Evolutionary conservation across 2,329 filamentous ascomycete genomes (phyloP).

Genomic region (Westerdykella ornata): DNA sequence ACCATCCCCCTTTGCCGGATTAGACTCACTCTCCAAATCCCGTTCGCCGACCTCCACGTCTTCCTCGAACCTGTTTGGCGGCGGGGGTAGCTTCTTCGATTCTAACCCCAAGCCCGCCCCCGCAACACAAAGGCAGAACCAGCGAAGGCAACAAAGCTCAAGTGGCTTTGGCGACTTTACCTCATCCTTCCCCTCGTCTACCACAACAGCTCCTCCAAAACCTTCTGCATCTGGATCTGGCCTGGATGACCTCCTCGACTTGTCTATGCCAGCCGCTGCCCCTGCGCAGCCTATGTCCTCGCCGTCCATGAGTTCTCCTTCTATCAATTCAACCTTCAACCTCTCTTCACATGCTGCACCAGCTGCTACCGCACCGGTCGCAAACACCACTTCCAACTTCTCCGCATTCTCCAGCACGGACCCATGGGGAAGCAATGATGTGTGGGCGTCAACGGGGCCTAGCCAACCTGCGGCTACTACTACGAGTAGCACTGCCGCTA

Average conservation of each 20-base stretch:
- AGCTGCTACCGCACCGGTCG: conserved; percentile 26
- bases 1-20: conserved; percentile 58
- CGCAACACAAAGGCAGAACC: conserved; percentile 38
- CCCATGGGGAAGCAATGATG: conserved; percentile 76
- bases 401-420: conserved; percentile 54
- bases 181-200: conserved; percentile 56
- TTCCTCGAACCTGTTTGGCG: conserved; percentile 44
- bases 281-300: conserved; percentile 18
- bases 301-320: conserved; percentile 32
- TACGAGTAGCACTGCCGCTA: conserved; percentile 28
- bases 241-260: conserved; percentile 75
- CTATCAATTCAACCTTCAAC: conserved; percentile 70
- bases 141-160: conserved; percentile 47
- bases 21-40: conserved; percentile 48
- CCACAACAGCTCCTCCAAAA: conserved; percentile 40
- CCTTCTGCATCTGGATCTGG: conserved; percentile 45
- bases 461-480: conserved; percentile 43
- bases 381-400: conserved; percentile 31
- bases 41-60: conserved; percentile 38
- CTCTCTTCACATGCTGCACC: conserved; percentile 53
- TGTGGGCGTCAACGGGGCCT: conserved; percentile 65
- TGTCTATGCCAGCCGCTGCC: conserved; percentile 42
- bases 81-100: conserved; percentile 81
- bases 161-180: conserved; percentile 54
- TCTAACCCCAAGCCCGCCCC: conserved; percentile 52